Percentiles rank a stretch among this genome's conserved stretches.
phyloP scores from a whole-genome alignment of 2,329 filamentous ascomycete species.

The Trichoderma sp. region DNA sequence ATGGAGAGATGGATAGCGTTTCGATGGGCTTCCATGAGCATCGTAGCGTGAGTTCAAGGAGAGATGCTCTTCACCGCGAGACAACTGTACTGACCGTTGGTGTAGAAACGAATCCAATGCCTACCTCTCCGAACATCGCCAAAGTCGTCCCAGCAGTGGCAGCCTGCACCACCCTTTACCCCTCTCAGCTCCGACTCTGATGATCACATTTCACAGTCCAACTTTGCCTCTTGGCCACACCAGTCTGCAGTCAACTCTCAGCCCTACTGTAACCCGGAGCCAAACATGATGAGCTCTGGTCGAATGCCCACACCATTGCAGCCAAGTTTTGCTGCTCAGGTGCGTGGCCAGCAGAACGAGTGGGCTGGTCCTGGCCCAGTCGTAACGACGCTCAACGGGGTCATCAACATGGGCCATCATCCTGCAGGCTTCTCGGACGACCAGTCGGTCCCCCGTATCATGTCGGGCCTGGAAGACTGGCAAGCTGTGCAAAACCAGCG shows the following conservation, averaged over 20 bases:
- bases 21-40: conserved; percentile 48
- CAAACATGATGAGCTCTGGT: conserved; percentile 50
- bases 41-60: conserved; percentile 42
- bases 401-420: conserved; percentile 40
- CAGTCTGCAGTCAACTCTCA: conserved; percentile 23
- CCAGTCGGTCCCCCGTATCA: conserved; percentile 47
- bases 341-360: conserved; percentile 51
- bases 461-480: conserved; percentile 48
- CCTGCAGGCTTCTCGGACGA: conserved; percentile 40
- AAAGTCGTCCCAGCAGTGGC: conserved; percentile 30
- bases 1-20: conserved; percentile 39
- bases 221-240: conserved; percentile 35
- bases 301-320: conserved; percentile 61
- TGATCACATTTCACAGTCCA: conserved; percentile 32
- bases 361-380: conserved; percentile 34
- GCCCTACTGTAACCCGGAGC: conserved; percentile 39
- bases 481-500: conserved; percentile 51
- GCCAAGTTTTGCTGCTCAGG: conserved; percentile 53
- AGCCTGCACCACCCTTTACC: conserved; percentile 35
- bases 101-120: conserved; percentile 53
- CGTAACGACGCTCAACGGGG: conserved; percentile 35
- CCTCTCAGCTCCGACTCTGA: conserved; percentile 41
- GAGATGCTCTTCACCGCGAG: not conserved
- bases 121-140: conserved; percentile 50
- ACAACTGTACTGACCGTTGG: conserved; percentile 22